Base-by-base conservation (phyloP, 148 eudicot species). In the Spergularia marina region DNA sequence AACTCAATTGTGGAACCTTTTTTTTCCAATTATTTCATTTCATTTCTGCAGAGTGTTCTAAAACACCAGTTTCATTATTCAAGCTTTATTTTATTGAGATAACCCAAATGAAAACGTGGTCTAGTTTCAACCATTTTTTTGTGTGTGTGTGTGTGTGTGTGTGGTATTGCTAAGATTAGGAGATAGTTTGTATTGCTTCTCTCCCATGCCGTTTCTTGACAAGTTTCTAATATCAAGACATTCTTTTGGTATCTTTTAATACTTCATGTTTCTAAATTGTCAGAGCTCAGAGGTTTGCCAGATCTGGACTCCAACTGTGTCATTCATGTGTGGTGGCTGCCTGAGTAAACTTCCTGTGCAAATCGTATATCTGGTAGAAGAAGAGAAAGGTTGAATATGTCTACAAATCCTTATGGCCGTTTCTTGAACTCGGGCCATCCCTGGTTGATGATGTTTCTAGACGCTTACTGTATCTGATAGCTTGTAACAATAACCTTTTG, bases 401-500 rank as follows among this genome's bases (percentile, higher is more conserved):
- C 49, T 30, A 64, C 21, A 18, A 9, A 10, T 70, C 21, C 14
- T 17, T 10, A 11, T 17, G 49, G 59, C 20, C 49, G 11, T 61
- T 66, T 58, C 39, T 62, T 49, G 69, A 54, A 53, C 49, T 30
- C 59, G 71, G 44, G 58, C 77, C 62, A 41, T 69, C 68, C 73
- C n/a, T 69, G 74, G 51, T 53, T 70, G 53, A 47, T 20, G 52
- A 74, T 68, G 44, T 39, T 60, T 16, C 55, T 63, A 41, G 55
- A 54, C 57, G 49, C 52, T 68, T 75, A 66, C 5, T 21, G 41
- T 44, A 56, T 18, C 39, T 74, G 61, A 40, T 55, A 68, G 56
- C 47, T 54, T 67, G 78, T 80, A 80, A 76, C 76, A 75, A 18
- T 70, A 63, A 64, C 53, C 39, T 74, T 66, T 62, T 75, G 70